Percentiles rank a stretch among this genome's conserved stretches.
Evolutionary conservation across 2,329 filamentous ascomycete species (phyloP).

Genomic region (Xylariaceae sp.): DNA sequence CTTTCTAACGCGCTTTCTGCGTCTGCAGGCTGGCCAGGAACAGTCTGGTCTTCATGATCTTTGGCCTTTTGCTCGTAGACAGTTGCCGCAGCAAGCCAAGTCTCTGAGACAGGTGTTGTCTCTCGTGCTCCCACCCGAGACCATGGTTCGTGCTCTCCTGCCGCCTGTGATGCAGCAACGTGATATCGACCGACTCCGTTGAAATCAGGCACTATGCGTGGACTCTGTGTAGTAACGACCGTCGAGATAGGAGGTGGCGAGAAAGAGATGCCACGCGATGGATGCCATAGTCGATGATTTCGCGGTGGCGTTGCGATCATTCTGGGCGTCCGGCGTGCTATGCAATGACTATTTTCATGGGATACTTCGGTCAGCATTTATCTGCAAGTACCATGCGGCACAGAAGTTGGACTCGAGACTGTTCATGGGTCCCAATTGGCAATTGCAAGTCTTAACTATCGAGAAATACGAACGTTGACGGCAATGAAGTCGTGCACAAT

Average conservation of each 20-base stretch:
- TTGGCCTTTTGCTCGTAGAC: not conserved
- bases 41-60: not conserved
- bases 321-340: conserved; percentile 7
- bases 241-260: conserved; percentile 20
- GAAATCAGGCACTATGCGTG: conserved; percentile 6
- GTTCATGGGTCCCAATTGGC: not conserved
- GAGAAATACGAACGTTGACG: conserved; percentile 19
- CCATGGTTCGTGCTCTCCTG: not conserved
- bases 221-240: conserved; percentile 12
- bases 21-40: not conserved
- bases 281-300: conserved; percentile 33
- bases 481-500: conserved; percentile 12
- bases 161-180: conserved; percentile 1
- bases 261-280: conserved; percentile 33
- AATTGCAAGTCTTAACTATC: not conserved
- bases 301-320: conserved; percentile 29
- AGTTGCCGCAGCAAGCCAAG: not conserved
- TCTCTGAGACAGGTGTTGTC: not conserved
- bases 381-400: too few relatives aligned
- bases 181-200: not conserved
- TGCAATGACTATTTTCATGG: conserved; percentile 8
- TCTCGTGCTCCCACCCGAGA: not conserved
- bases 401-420: not conserved
- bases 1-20: not conserved
- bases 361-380: too few relatives aligned